Evolutionary conservation across 2,329 filamentous ascomycete species (phyloP).

Genomic region (Lanzia echinophila): DNA sequence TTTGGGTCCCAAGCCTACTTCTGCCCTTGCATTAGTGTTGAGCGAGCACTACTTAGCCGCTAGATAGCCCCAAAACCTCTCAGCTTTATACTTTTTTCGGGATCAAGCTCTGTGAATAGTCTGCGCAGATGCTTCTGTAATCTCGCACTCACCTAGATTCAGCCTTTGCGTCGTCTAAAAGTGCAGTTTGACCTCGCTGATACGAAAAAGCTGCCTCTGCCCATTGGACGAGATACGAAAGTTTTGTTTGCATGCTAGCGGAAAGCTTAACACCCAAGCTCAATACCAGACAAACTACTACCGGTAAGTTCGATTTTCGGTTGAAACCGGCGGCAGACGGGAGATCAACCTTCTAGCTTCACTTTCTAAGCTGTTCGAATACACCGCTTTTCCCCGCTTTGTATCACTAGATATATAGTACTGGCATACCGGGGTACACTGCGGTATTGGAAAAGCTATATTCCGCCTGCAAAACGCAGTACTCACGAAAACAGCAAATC

Average conservation of each 20-base stretch:
- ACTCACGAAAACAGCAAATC: neutral
- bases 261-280: neutral
- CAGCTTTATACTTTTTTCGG: neutral
- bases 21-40: neutral
- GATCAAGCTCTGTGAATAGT: neutral
- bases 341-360: neutral
- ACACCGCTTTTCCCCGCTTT: slow-evolving; percentile 1
- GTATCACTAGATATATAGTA: too few species aligned
- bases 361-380: too few species aligned
- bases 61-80: neutral
- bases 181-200: neutral
- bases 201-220: neutral
- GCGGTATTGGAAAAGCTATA: too few species aligned
- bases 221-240: neutral
- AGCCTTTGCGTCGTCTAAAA: neutral
- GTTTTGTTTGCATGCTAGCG: neutral
- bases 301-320: neutral
- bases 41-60: neutral
- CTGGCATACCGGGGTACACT: too few species aligned
- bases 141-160: neutral
- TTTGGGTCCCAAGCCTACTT: neutral
- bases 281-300: neutral
- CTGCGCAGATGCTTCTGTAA: neutral
- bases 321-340: neutral
- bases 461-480: neutral